Evolutionary conservation across 257 asterid species (phyloP), one percentile per base, ranked within the genome.

Genomic region (Plantago elongata): DNA sequence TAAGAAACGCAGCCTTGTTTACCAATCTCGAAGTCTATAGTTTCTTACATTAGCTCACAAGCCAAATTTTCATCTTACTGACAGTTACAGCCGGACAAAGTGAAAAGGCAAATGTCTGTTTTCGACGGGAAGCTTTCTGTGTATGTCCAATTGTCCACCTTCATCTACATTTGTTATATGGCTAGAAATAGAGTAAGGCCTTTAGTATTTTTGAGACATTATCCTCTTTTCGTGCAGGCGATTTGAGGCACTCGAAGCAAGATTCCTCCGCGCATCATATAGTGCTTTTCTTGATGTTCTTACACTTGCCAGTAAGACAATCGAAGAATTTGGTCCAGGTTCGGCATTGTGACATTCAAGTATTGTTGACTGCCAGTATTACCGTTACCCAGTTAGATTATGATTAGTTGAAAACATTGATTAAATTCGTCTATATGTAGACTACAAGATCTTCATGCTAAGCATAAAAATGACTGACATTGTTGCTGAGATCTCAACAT

Each of bases 1-100:
- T 90, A 78, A 70, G 3, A 34, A 5, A 34, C 37, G 59, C 40
- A 34, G 8, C 37, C 9, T 44, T 51, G 59, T 67, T 11, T 16
- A 45, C 17, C 38, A 51, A 61, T 52, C 12, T 55, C 50, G 65
- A 49, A 15, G 34, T 9, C 12, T 60, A 62, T 9, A 51, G 13
- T 6, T 59, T 65, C 64, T 70, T 14, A 62, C 56, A 7, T 22
- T 15, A 17, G 15, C 17, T 47, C 51, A 47, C 14, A 61, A 40
- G 15, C 62, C 16, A 11, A 34, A 12, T 29, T 58, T 58, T 69
- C 29, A 13, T 69, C 64, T 59, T 13, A 29, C 72, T 62, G 76
- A 85, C 95, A 90, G 97, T 77, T 90, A 72, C 96, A 90, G 46
- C 97, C 97, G 0, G 96, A 87, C 65, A 90, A 90, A 79, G 96